Conservation (phyloP, 164 flowering plant genomes). For the Vitis rotundifolia region DNA sequence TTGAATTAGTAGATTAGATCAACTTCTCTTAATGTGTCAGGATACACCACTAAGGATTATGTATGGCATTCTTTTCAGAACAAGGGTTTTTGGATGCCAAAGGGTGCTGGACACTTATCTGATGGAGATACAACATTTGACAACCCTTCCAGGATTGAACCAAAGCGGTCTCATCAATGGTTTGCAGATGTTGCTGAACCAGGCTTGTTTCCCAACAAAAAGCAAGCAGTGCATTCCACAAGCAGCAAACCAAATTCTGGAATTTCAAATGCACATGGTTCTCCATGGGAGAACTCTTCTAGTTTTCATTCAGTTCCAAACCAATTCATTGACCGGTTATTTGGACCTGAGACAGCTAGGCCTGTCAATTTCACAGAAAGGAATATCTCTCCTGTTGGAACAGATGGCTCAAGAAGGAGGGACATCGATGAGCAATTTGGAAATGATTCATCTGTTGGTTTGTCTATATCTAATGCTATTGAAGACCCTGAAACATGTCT, state of each 20-base stretch:
- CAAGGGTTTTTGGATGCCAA: constrained; percentile 25
- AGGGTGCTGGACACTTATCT: constrained; percentile 21
- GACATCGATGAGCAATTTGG: constrained; percentile 34
- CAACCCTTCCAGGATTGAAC: constrained; percentile 30
- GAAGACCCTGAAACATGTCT: constrained; percentile 43
- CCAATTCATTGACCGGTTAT: constrained; percentile 45
- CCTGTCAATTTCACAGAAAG: constrained; percentile 20
- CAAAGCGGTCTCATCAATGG: constrained; percentile 53
- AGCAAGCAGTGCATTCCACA: constrained; percentile 32
- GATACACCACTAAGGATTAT: not conserved
- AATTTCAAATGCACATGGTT: constrained; percentile 24
- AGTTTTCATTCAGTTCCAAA: constrained; percentile 29
- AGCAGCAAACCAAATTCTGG: constrained; percentile 28
- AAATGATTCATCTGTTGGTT: constrained; percentile 37
- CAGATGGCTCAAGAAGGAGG: constrained; percentile 28
- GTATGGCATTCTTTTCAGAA: constrained; percentile 18
- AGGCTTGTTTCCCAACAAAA: constrained; percentile 38
- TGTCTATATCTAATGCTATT: constrained; percentile 47
- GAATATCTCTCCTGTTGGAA: constrained; percentile 15
- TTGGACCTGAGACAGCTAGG: constrained; percentile 39
- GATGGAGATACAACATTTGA: constrained; percentile 26
- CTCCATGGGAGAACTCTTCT: constrained; percentile 46
- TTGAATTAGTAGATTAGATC: not conserved
- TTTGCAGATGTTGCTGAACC: constrained; percentile 39
- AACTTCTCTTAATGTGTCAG: not conserved